These are phyloP conservation scores for Syncephalastrum sp. DNA, from an alignment of 371 early-diverging fungal species.

Conservation along the genomic window DNA sequence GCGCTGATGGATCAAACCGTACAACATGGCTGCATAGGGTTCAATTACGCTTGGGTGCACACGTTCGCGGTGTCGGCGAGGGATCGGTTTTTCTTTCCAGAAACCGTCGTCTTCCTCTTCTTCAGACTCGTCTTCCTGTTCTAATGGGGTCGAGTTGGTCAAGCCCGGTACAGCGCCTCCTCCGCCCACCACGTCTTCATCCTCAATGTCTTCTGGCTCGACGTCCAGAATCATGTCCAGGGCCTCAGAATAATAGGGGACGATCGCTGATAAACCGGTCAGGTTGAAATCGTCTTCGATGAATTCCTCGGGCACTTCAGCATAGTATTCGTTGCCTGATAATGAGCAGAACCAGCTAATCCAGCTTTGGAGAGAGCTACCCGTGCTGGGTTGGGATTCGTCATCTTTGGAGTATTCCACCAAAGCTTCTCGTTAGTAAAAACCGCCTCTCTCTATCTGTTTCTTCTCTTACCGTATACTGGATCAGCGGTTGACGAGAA, in stretches of 20 bases:
- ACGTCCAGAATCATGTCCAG: constrained; percentile 85
- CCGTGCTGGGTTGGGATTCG: constrained; percentile 19
- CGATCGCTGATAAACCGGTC: constrained; percentile 78
- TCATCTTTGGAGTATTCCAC: constrained; percentile 5
- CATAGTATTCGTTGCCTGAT: constrained; percentile 81
- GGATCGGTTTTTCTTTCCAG: constrained; percentile 30
- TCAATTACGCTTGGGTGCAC: constrained; percentile 42
- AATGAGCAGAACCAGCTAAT: constrained; percentile 88
- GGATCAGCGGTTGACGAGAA: constrained; percentile 3
- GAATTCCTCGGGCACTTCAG: constrained; percentile 85
- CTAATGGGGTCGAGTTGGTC: background rate
- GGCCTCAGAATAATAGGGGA: constrained; percentile 81
- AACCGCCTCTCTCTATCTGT: too few relatives aligned
- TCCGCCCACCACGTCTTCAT: constrained; percentile 8
- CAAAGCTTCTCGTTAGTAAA: too few relatives aligned
- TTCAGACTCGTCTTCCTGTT: constrained; percentile 10
- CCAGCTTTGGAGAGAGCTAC: constrained; percentile 60
- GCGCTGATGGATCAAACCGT: constrained; percentile 83
- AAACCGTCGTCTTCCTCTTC: constrained; percentile 33
- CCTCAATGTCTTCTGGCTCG: constrained; percentile 60
- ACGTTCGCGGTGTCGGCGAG: constrained; percentile 13
- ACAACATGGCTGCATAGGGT: constrained; percentile 63
- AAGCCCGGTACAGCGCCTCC: constrained; percentile 9
- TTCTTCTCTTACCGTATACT: background rate
- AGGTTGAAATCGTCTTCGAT: constrained; percentile 94